These are phyloP conservation scores for Russula lepida DNA, from an alignment of 768 basidiomycete genomes.

Conservation along the genomic window DNA sequence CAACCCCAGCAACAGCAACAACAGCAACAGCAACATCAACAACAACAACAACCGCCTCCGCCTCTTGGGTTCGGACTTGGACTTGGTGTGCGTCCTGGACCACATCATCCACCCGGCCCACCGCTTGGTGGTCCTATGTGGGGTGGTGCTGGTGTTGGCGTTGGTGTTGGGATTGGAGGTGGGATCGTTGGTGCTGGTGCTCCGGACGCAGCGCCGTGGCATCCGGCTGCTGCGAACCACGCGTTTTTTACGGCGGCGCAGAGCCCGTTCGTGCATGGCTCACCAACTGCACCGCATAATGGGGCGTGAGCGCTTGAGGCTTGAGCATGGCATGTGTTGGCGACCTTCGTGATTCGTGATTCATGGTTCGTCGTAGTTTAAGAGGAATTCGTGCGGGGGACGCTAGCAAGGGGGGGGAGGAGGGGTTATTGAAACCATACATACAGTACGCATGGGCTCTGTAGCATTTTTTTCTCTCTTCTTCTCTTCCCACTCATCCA, in stretches of 20 bases:
- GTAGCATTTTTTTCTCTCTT: background rate
- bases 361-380: too few species aligned
- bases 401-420: background rate
- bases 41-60: background rate
- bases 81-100: conserved; percentile 8
- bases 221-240: conserved; percentile 13
- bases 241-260: conserved; percentile 17
- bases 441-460: background rate
- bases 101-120: conserved; percentile 5
- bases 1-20: background rate
- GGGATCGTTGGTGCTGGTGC: conserved; percentile 3
- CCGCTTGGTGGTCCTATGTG: conserved; percentile 12
- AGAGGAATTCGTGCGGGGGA: background rate
- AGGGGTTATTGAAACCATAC: background rate
- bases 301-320: conserved; percentile 6
- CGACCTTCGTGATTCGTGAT: too few species aligned
- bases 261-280: conserved; percentile 20
- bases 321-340: too few species aligned
- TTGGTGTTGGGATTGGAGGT: background rate
- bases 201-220: conserved; percentile 12
- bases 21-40: background rate
- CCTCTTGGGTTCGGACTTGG: conserved; percentile 12
- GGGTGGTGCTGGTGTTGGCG: conserved; percentile 12
- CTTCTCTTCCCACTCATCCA: background rate
- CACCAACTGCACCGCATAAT: conserved; percentile 21